Conservation (phyloP, 495 filamentous ascomycete species). For the Sabuloglossum arenarium region DNA sequence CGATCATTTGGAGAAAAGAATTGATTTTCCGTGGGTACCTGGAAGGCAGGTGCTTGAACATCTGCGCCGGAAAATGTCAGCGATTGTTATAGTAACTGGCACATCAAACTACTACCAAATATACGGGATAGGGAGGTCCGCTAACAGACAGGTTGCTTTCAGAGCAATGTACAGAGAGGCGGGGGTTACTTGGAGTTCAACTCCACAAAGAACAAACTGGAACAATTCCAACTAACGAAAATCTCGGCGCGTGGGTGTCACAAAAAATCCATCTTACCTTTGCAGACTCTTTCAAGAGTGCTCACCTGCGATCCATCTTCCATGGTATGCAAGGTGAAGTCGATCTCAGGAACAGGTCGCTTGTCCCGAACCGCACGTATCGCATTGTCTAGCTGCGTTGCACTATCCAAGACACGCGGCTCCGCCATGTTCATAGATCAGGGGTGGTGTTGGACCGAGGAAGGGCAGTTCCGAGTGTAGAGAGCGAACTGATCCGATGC, state of each 20-base stretch:
- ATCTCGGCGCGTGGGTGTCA: neutral
- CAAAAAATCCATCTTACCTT: constrained; percentile 36
- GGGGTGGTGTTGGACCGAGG: neutral
- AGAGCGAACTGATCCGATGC: neutral
- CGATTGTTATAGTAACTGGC: neutral
- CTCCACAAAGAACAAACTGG: neutral
- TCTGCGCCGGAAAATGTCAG: constrained; percentile 29
- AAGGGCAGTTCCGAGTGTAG: neutral
- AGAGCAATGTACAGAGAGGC: neutral
- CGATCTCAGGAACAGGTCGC: constrained; percentile 88
- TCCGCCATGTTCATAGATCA: neutral
- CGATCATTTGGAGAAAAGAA: constrained; percentile 60
- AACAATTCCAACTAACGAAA: neutral
- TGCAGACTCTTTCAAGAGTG: constrained; percentile 86
- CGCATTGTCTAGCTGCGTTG: constrained; percentile 17
- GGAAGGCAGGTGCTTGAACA: constrained; percentile 90
- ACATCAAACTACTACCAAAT: neutral
- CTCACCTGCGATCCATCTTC: constrained; percentile 91
- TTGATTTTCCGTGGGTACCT: constrained; percentile 66
- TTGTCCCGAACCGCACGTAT: constrained; percentile 71
- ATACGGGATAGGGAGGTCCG: neutral
- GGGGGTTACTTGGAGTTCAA: neutral
- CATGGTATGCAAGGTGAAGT: constrained; percentile 95
- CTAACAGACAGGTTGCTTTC: neutral
- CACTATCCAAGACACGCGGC: neutral